These are phyloP conservation scores for Zygoascus sp. DNA, from an alignment of 1,139 yeast species.

Conservation along the genomic window DNA sequence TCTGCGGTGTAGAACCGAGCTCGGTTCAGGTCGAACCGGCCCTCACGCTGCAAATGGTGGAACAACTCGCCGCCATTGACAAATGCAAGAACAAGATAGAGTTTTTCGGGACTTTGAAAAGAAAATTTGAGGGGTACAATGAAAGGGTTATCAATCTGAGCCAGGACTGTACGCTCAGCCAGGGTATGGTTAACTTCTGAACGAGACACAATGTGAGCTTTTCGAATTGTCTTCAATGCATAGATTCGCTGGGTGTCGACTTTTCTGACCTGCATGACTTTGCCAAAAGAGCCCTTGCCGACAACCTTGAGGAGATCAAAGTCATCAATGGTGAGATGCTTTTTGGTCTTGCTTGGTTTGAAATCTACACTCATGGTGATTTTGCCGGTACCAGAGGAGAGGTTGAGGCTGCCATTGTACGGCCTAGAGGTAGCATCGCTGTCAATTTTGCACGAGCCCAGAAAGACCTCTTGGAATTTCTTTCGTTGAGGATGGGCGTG, in stretches of 20 bases:
- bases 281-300: conserved; percentile 97
- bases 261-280: conserved; percentile 96
- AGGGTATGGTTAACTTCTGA: conserved; percentile 94
- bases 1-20: conserved; percentile 94
- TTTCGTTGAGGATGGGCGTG: conserved; percentile 5
- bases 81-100: conserved; percentile 84
- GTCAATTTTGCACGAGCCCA: conserved; percentile 36
- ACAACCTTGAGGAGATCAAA: conserved; percentile 90
- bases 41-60: conserved; percentile 89
- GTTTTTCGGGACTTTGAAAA: conserved; percentile 92
- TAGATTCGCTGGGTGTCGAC: conserved; percentile 91
- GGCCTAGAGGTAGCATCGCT: conserved; percentile 21
- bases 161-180: conserved; percentile 92
- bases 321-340: conserved; percentile 79
- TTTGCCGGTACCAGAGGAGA: conserved; percentile 38
- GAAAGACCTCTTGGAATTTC: conserved; percentile 37
- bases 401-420: conserved; percentile 30
- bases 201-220: conserved; percentile 88
- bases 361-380: conserved; percentile 67
- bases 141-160: conserved; percentile 92
- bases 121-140: conserved; percentile 96
- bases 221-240: conserved; percentile 88
- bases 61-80: conserved; percentile 97
- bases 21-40: conserved; percentile 82
- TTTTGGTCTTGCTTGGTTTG: conserved; percentile 59